Evolutionary conservation across 257 asterid species (phyloP), one percentile per base, ranked within the genome.

Genomic region (Solanum commersonii): DNA sequence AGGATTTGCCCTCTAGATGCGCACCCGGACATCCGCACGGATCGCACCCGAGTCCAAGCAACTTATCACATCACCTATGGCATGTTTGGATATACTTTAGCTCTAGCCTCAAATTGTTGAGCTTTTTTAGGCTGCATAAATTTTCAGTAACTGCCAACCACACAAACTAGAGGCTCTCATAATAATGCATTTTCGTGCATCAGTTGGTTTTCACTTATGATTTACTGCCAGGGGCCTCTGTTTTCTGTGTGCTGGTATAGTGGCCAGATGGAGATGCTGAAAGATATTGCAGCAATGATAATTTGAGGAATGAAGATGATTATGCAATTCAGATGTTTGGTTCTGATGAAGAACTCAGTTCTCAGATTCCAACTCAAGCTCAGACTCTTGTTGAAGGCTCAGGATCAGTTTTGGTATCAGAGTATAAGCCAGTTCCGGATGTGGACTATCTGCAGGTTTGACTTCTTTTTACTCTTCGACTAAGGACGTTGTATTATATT

Each of bases 391-490:
- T 93, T 87, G 97, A 96, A 89, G 99, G 99, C 46, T 94, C 99
- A 60, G 94, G 94, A 81, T 85, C 98, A 33, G 97, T 96, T 90
- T 9, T 92, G 89, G 95, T 93, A 60, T 90, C 98, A 2, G 97
- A 96, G 90, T 95, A 93, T 91, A 93, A 91, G 89, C 98, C 99
- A 73, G 90, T 85, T 33, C 93, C 99, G 56, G 99, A 97, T 89
- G 97, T 97, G 86, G 99, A 97, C 94, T 97, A 97, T 89, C 91
- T 97, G 90, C 99, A 97, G 99, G 99, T 97, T 87, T 74, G 90
- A 89, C n/a, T 56, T 60, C 68, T 87, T 5, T 44, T 8, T 82
- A 22, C 67, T 49, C 25, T 74, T 74, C 18, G 31, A 74, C 37
- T n/a, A n/a, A n/a, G 67, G 65, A 33, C 8, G 5, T 40, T 59